Percentiles rank a stretch among this genome's conserved stretches.
These are phyloP conservation scores for Amphirosellinia nigrospora DNA, from an alignment of 495 filamentous ascomycete genomes.

Conservation along the genomic window DNA sequence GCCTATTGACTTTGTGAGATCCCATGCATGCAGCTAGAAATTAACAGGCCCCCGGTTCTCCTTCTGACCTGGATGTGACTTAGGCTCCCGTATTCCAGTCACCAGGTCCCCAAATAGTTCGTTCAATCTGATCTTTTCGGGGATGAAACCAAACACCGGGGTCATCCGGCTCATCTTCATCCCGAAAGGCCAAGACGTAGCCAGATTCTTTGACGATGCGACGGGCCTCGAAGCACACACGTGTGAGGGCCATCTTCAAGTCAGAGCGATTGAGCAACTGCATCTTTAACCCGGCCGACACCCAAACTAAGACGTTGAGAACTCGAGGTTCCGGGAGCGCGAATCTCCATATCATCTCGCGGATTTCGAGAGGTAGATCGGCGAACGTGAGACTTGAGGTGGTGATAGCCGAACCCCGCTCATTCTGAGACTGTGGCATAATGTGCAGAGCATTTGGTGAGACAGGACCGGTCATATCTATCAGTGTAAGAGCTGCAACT, in stretches of 20 bases:
- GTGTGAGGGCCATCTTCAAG: constrained; percentile 33
- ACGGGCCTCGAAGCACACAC: constrained; percentile 40
- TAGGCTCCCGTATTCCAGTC: constrained; percentile 21
- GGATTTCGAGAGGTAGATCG: constrained; percentile 38
- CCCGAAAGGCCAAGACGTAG: constrained; percentile 34
- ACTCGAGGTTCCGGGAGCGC: constrained; percentile 37
- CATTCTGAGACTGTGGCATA: background rate
- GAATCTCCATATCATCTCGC: constrained; percentile 42
- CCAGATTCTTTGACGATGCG: constrained; percentile 33
- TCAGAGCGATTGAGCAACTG: constrained; percentile 29
- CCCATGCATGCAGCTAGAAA: background rate
- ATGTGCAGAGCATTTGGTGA: background rate
- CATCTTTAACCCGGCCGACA: constrained; percentile 34
- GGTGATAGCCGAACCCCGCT: background rate
- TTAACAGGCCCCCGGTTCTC: background rate
- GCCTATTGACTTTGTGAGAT: background rate
- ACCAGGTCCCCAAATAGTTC: constrained; percentile 33
- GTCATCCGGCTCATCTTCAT: constrained; percentile 31
- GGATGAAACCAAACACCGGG: constrained; percentile 39
- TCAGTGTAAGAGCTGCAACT: background rate
- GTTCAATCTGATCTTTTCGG: constrained; percentile 31
- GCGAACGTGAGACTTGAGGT: constrained; percentile 28
- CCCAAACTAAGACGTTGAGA: constrained; percentile 36
- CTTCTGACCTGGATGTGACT: background rate
- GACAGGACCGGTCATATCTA: background rate